Percentiles rank a stretch among this genome's conserved stretches.
These are phyloP conservation scores for Scedosporium aurantiacum DNA, from an alignment of 2,329 filamentous ascomycete genomes.

Conservation along the genomic window DNA sequence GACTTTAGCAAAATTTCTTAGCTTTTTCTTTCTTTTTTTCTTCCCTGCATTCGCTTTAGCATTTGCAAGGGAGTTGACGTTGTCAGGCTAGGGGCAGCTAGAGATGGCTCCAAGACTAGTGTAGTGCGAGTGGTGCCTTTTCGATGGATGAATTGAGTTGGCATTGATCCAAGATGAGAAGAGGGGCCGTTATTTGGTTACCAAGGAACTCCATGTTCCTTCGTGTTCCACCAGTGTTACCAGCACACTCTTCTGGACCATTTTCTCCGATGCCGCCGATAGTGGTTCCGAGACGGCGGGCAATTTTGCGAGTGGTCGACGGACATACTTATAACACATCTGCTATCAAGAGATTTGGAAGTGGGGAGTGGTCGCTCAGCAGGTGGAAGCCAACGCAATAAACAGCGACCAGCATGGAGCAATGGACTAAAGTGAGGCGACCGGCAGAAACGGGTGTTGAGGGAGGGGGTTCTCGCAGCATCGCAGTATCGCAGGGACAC, in stretches of 20 bases:
- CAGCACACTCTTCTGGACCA: background rate
- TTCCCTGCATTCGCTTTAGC: background rate
- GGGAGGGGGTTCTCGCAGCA: too few relatives aligned
- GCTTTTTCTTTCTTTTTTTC: background rate
- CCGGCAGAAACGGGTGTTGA: too few relatives aligned
- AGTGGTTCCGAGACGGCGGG: background rate
- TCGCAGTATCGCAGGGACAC: too few relatives aligned
- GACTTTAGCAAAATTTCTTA: background rate
- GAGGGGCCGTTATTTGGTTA: background rate
- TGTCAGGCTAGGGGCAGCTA: background rate
- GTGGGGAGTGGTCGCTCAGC: too few relatives aligned
- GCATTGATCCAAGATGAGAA: background rate
- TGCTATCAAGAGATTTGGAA: too few relatives aligned
- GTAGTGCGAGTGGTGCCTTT: background rate
- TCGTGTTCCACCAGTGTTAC: background rate
- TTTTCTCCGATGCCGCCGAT: background rate
- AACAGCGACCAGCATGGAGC: too few relatives aligned
- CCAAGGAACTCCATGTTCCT: background rate
- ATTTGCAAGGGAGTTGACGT: background rate
- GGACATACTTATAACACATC: background rate
- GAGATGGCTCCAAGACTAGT: background rate
- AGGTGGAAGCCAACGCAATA: too few relatives aligned
- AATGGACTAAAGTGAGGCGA: too few relatives aligned
- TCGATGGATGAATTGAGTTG: background rate
- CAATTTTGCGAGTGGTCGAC: background rate